Evolutionary conservation across 768 basidiomycete species (phyloP).

Genomic region (Pleurotus salmoneostramineus): DNA sequence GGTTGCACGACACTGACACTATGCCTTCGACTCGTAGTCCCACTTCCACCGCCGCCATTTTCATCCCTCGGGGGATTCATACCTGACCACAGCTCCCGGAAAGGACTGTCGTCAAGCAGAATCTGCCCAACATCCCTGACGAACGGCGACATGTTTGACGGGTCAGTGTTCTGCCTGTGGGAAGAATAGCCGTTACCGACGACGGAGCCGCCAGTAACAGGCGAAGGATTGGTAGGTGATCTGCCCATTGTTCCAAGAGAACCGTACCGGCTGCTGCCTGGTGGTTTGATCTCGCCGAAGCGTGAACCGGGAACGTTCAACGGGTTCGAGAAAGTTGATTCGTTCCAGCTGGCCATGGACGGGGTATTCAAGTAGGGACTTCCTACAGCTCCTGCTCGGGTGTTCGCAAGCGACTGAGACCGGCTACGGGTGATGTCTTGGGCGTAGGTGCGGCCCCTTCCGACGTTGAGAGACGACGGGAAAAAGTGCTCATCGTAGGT

Average conservation of each 20-base stretch:
- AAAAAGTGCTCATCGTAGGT: conserved; percentile 57
- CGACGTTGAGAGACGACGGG: conserved; percentile 31
- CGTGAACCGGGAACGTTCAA: conserved; percentile 50
- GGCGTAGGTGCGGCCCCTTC: conserved; percentile 55
- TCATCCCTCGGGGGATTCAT: conserved; percentile 61
- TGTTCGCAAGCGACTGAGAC: conserved; percentile 71
- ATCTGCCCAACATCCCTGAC: conserved; percentile 82
- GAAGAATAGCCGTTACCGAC: conserved; percentile 44
- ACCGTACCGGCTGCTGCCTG: conserved; percentile 60
- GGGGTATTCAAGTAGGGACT: conserved; percentile 38
- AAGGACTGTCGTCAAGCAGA: conserved; percentile 63
- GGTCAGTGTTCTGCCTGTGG: conserved; percentile 39
- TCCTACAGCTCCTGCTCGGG: conserved; percentile 50
- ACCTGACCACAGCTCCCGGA: conserved; percentile 76
- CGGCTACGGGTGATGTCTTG: conserved; percentile 68
- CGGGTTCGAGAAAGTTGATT: conserved; percentile 49
- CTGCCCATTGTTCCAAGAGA: conserved; percentile 52
- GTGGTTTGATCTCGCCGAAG: conserved; percentile 62
- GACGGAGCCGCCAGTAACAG: conserved; percentile 31
- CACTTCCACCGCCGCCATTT: conserved; percentile 63
- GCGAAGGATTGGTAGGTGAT: conserved; percentile 54
- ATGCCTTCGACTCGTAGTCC: conserved; percentile 78
- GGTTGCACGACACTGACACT: conserved; percentile 84
- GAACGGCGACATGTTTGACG: conserved; percentile 83
- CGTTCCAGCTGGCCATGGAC: conserved; percentile 57